Evolutionary conservation across 2,329 filamentous ascomycete genomes (phyloP).

Genomic region (Didymosphaeria variabile): DNA sequence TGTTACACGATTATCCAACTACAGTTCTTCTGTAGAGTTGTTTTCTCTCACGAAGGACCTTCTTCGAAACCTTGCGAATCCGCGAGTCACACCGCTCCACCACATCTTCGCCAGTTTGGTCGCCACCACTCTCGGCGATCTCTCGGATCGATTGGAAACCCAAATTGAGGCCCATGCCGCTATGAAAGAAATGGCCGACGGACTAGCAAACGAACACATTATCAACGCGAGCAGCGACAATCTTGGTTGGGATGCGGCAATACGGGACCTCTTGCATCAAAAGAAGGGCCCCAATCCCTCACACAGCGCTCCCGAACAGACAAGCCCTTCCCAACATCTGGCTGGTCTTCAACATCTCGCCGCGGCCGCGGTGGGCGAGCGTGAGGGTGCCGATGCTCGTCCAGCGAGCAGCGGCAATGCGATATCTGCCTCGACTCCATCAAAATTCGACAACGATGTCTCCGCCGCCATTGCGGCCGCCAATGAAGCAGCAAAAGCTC

Average conservation of each 20-base stretch:
- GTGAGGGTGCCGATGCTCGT: conserved; percentile 39
- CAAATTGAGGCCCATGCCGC: conserved; percentile 46
- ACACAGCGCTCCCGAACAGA: conserved; percentile 33
- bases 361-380: conserved; percentile 50
- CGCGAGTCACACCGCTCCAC: conserved; percentile 43
- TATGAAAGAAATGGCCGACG: conserved; percentile 49
- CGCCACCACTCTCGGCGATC: conserved; percentile 45
- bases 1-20: conserved; percentile 39
- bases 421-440: conserved; percentile 21
- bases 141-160: conserved; percentile 46
- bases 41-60: conserved; percentile 41
- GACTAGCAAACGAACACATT: conserved; percentile 43
- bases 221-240: conserved; percentile 41
- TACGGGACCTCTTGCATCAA: conserved; percentile 43
- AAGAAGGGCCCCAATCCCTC: conserved; percentile 37
- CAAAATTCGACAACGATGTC: conserved; percentile 44
- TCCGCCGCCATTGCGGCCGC: conserved; percentile 48
- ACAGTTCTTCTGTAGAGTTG: conserved; percentile 35
- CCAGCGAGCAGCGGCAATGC: conserved; percentile 38
- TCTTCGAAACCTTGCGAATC: conserved; percentile 35
- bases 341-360: conserved; percentile 50
- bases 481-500: conserved; percentile 46
- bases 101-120: conserved; percentile 49
- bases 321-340: conserved; percentile 44
- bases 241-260: conserved; percentile 47